Percentiles rank a stretch among this genome's conserved stretches.
phyloP scores from a whole-genome alignment of 2,329 filamentous ascomycete genomes.

The Epichloe elymi region DNA sequence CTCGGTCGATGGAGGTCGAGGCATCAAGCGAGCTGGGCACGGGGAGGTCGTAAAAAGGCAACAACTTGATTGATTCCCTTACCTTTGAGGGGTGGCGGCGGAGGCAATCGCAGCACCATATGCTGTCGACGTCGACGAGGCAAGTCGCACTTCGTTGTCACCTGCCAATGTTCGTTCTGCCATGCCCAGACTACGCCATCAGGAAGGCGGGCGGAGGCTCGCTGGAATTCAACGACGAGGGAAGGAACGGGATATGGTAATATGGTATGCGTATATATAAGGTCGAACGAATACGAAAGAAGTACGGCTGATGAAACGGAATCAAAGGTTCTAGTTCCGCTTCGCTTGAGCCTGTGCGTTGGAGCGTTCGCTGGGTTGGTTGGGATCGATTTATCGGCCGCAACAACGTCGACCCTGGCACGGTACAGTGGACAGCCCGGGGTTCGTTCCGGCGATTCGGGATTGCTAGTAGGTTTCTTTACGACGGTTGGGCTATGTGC shows the following conservation, averaged over 20 bases:
- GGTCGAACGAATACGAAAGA: not conserved
- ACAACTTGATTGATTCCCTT: conserved; percentile 2
- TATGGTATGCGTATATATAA: not conserved
- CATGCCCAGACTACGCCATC: conserved; percentile 54
- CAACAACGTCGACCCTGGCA: not conserved
- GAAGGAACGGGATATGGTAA: conserved; percentile 1
- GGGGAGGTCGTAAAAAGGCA: not conserved
- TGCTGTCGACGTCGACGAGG: conserved; percentile 25
- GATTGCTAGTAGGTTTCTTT: not conserved
- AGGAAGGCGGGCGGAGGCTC: conserved; percentile 30
- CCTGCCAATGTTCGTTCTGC: conserved; percentile 47
- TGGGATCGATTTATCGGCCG: conserved; percentile 1
- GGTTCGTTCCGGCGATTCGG: not conserved
- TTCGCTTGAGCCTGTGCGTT: not conserved
- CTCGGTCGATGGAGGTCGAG: not conserved
- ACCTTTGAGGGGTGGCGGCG: conserved; percentile 15
- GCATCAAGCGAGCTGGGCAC: not conserved
- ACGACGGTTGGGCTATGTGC: not conserved
- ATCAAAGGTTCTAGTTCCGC: not conserved
- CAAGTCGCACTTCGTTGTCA: conserved; percentile 44
- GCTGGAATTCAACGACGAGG: conserved; percentile 8
- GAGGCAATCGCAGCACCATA: conserved; percentile 15
- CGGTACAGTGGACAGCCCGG: not conserved
- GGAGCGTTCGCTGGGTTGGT: conserved; percentile 1
- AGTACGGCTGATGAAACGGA: not conserved